Base-by-base conservation (phyloP, 2,329 filamentous ascomycete genomes). In the Bipolaris cookei region DNA sequence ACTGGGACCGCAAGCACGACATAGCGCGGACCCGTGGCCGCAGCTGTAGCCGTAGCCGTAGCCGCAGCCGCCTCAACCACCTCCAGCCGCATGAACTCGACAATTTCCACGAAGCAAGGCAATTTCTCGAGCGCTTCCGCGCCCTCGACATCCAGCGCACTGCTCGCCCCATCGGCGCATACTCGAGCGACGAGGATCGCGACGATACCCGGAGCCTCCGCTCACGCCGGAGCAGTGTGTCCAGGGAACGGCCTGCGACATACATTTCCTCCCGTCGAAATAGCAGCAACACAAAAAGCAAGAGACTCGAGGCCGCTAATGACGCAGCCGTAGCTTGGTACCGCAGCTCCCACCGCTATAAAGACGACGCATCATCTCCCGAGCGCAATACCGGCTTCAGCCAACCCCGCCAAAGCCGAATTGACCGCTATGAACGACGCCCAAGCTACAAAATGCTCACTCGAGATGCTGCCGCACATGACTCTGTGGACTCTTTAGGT, bases 401-500 rank as follows among this genome's bases (percentile, higher is more conserved):
- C 8, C 32, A 34, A 8, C 3, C 34, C 10, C 45, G 45, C 21
- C 34, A 37, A 7, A 51, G n/a, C 46, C 23, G 46, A 6, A 39
- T 16, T 10, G 42, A 39, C 3, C 46, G 1, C 6, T 32, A 28
- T 13, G 52, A 37, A 21, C 13, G 32, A 7, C 30, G 32, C 7
- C 4, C 45, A 20, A 50, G 32, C 21, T 48, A 23, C 32, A 30
- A 30, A 13, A 11, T 13, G 3, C 28, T 30, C 13, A 30, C 28
- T 30, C 25, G n/a, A 4, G n/a, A 13, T 4, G 14, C 23, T 18
- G 3, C 21, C 14, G 14, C n/a, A 32, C 32, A 34, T 10, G 14
- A 38, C 20, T 59, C 57, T 2, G 34, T 42, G 30, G 51, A 38
- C 10, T 59, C 54, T n/a, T 48, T 49, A 11, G 49, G 25, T 45